Conservation (phyloP, 2,329 filamentous ascomycete species). For the Pseudocercospora fuligena region DNA sequence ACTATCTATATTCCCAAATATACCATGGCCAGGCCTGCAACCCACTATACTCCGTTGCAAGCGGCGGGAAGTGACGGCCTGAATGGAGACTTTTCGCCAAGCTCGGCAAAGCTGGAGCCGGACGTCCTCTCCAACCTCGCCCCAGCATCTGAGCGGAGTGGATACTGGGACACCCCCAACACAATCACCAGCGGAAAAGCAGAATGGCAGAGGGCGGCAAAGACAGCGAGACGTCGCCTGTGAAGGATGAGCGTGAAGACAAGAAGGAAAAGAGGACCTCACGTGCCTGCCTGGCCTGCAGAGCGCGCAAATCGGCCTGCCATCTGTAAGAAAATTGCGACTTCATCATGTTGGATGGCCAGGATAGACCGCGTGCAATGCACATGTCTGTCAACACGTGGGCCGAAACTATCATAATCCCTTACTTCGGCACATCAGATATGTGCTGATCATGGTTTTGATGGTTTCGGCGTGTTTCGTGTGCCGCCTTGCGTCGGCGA, state of each 20-base stretch:
- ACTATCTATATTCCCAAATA: neutral
- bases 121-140: neutral
- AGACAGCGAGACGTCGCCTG: conserved; percentile 10
- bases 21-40: neutral
- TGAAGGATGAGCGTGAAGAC: conserved; percentile 17
- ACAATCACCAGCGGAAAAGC: neutral
- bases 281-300: conserved; percentile 54
- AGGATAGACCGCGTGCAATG: neutral
- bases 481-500: conserved; percentile 13
- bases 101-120: conserved; percentile 1
- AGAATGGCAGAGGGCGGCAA: neutral
- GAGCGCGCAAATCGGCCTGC: conserved; percentile 57
- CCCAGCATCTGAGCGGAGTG: neutral
- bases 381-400: neutral
- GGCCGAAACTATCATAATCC: neutral
- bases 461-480: neutral
- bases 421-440: neutral
- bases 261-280: conserved; percentile 31
- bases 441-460: neutral
- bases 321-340: conserved; percentile 51
- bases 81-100: neutral
- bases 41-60: neutral
- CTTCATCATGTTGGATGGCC: neutral
- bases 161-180: neutral
- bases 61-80: neutral